phyloP scores from a whole-genome alignment of 768 basidiomycete species.

The Agrocybe pediades region DNA sequence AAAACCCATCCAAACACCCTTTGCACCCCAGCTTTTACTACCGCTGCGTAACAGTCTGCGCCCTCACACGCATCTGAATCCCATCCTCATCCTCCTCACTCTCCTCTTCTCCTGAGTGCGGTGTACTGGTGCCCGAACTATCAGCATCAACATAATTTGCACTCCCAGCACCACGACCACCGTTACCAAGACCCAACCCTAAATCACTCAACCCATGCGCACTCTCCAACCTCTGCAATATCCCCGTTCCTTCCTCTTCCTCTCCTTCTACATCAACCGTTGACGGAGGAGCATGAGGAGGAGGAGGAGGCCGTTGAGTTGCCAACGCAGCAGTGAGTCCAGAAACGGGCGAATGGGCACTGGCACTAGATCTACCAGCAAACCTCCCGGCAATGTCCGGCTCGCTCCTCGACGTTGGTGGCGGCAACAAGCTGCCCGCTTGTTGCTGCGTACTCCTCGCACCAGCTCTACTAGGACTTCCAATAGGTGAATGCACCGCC shows the following conservation, averaged over 20 bases:
- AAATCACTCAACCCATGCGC: not conserved
- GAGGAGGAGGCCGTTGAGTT: no score
- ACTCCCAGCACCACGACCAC: no score
- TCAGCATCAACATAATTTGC: not conserved
- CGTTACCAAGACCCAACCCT: no score
- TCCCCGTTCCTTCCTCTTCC: not conserved
- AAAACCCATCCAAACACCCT: no score
- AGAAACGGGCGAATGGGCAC: not conserved
- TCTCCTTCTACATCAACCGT: not conserved
- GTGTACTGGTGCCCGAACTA: not conserved
- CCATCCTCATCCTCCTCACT: constrained; percentile 5
- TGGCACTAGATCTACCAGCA: not conserved
- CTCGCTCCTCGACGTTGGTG: not conserved
- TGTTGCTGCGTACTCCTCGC: constrained; percentile 84
- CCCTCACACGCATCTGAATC: constrained; percentile 3
- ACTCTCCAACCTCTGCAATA: constrained; percentile 5
- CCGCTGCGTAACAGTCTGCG: constrained; percentile 2
- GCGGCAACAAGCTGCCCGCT: constrained; percentile 67
- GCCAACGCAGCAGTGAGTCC: no score
- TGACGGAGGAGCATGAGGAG: not conserved
- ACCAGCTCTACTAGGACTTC: no score
- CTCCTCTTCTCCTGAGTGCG: not conserved
- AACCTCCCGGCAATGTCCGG: not conserved
- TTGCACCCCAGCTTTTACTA: no score
- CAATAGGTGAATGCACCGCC: no score